Evolutionary conservation across 2,329 filamentous ascomycete genomes (phyloP).

Genomic region (Alternaria hordeiaustralica): DNA sequence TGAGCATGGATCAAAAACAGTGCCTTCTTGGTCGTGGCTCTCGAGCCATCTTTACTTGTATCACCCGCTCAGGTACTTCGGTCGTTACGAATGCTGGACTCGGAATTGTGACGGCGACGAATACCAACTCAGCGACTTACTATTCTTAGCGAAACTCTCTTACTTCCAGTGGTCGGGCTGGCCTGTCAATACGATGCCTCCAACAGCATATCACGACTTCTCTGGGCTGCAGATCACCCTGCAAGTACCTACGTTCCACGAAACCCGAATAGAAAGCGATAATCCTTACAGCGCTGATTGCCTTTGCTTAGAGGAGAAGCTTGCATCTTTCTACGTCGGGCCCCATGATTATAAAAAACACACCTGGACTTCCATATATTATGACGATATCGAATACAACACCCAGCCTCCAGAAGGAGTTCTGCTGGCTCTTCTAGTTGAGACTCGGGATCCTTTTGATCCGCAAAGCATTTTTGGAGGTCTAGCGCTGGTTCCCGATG

Average conservation of each 20-base stretch:
- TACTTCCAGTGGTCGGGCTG: background rate
- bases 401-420: background rate
- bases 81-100: too few species aligned
- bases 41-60: background rate
- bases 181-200: background rate
- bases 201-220: background rate
- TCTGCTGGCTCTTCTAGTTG: background rate
- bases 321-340: background rate
- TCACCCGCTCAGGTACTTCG: background rate
- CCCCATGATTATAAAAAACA: background rate
- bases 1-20: background rate
- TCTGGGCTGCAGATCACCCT: background rate
- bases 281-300: background rate
- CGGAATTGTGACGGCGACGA: too few species aligned
- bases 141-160: background rate
- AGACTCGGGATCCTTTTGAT: background rate
- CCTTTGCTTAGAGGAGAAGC: background rate
- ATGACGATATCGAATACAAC: background rate
- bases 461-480: background rate
- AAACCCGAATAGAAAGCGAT: too few species aligned
- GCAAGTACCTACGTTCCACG: background rate
- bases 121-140: too few species aligned
- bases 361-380: background rate
- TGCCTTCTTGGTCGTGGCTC: background rate
- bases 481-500: background rate